Evolutionary conservation across 306 rosid species (phyloP).

Genomic region (Nissolia schottii): DNA sequence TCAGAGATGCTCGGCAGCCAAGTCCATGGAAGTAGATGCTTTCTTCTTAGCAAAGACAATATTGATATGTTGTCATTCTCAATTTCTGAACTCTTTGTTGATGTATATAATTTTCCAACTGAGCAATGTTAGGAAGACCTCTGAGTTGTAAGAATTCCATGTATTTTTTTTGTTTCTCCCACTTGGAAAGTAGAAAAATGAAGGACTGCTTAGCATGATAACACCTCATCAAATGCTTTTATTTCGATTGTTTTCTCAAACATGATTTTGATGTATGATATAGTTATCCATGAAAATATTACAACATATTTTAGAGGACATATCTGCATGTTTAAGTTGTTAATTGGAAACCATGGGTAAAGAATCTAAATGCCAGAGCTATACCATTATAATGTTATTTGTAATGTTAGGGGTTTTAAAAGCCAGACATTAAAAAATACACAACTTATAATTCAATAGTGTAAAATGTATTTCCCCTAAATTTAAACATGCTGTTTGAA

Average conservation of each 20-base stretch:
- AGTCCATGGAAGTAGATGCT: slow-evolving; percentile 86
- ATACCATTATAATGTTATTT: no score
- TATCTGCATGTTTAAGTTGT: not conserved
- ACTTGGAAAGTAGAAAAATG: not conserved
- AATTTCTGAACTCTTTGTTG: not conserved
- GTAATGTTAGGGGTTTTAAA: no score
- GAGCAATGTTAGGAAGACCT: not conserved
- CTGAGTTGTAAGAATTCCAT: not conserved
- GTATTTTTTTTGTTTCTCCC: not conserved
- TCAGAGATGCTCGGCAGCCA: slow-evolving; percentile 78
- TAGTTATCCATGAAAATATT: not conserved
- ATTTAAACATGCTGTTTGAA: no score
- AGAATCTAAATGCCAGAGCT: not conserved
- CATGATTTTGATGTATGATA: not conserved
- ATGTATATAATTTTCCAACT: not conserved
- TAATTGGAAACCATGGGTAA: not conserved
- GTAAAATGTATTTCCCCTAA: no score
- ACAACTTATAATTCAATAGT: no score
- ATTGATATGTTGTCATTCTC: not conserved
- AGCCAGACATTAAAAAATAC: no score
- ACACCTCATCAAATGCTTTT: not conserved
- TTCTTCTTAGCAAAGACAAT: slow-evolving; percentile 19
- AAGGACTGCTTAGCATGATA: not conserved
- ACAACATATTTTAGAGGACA: not conserved
- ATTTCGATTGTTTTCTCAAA: not conserved